Evolutionary conservation across 768 basidiomycete species (phyloP), one percentile per base, ranked within the genome.

Genomic region (Tricholoma furcatifolium): DNA sequence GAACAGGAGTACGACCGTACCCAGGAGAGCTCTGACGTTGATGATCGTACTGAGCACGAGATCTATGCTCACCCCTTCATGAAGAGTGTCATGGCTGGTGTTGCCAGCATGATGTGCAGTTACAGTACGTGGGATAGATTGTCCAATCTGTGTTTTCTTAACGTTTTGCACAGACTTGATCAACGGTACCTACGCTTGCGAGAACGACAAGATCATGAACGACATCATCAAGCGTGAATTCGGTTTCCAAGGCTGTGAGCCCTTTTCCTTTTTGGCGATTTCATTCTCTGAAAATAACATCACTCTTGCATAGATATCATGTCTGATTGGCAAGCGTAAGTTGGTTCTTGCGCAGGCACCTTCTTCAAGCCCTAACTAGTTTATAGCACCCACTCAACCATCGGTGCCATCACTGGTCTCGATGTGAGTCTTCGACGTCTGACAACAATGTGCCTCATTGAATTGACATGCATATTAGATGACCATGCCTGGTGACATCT

Each of bases 31-130:
- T 88, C 87, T 0, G 81, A 90, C 56, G 80, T 93, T 2, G 87
- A 91, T 60, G 91, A 94, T 64, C 72, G 87, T 35, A 92, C 90
- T 0, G 72, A 88, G 60, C 88, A 89, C 61, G 87, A 91, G 64
- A 74, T 90, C 12, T 89, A 89, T 61, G 72, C 81, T 0, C 83
- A 84, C 55, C 85, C 87, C 0, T 88, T 88, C 75, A 59, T 86
- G 66, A 77, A 75, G 51, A 82, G 84, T 58, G 78, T 90, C 27
- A 83, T 85, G 78, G 89, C 88, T 3, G 89, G 88, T 23, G 84
- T 87, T 9, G 73, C 83, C 1, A 80, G 79, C 47, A 70, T 89
- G 53, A 91, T 91, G 88, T 91, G 87, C 73, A 83, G 82, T 43
- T 88, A 88, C 68, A 87, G 82, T 83, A 47, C 34, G 82, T 70